Percentiles rank a stretch among this genome's conserved stretches.
These are phyloP conservation scores for Ligustrum vulgare DNA, from an alignment of 257 asterid species.

Conservation along the genomic window DNA sequence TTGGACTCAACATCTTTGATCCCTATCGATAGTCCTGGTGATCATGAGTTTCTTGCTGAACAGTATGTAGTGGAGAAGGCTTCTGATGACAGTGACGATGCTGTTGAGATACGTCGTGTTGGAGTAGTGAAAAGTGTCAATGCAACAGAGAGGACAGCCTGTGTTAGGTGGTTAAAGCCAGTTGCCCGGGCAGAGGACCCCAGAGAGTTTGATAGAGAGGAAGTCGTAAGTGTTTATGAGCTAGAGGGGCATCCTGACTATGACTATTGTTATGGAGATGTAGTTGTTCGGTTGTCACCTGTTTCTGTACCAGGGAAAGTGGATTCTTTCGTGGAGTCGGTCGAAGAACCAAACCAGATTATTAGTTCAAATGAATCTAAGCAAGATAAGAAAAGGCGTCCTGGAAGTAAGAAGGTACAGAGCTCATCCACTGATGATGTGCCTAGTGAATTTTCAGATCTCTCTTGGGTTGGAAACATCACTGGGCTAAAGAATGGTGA, in stretches of 20 bases:
- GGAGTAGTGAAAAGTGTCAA: constrained; percentile 87
- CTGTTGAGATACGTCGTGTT: constrained; percentile 66
- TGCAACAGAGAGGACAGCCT: constrained; percentile 89
- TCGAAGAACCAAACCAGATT: constrained; percentile 30
- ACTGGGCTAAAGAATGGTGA: constrained; percentile 87
- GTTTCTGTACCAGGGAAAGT: constrained; percentile 47
- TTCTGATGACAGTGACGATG: constrained; percentile 66
- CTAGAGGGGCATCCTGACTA: constrained; percentile 98
- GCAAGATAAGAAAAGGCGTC: constrained; percentile 32
- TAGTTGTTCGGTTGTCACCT: constrained; percentile 89
- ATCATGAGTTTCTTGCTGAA: constrained; percentile 97
- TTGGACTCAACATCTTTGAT: constrained; percentile 72
- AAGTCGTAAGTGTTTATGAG: constrained; percentile 95
- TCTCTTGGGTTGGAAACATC: constrained; percentile 98
- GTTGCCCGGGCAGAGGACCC: constrained; percentile 84
- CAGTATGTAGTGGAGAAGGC: constrained; percentile 96
- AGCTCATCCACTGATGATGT: constrained; percentile 36
- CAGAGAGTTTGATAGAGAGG: constrained; percentile 87
- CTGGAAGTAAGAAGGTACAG: constrained; percentile 35
- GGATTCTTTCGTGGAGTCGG: constrained; percentile 34
- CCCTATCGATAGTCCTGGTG: constrained; percentile 94
- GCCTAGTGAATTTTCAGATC: constrained; percentile 61
- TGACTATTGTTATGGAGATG: constrained; percentile 96
- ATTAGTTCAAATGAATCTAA: constrained; percentile 37
- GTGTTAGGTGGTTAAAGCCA: constrained; percentile 87